These are phyloP conservation scores for Pyrus pyrifolia DNA, from an alignment of 306 rosid genomes.

Conservation along the genomic window DNA sequence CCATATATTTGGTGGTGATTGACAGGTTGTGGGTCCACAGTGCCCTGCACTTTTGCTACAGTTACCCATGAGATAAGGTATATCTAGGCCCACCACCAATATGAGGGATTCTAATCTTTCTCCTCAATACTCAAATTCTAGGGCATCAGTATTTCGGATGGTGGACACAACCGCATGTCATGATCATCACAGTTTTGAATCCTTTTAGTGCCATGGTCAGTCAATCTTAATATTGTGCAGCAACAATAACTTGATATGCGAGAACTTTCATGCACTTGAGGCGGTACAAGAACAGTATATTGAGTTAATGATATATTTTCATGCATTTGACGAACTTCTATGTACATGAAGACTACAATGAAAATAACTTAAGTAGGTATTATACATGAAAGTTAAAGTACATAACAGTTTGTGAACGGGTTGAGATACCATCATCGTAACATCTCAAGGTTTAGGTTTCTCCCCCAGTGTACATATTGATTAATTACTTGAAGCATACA, in stretches of 20 bases:
- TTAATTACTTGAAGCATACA: conserved; percentile 18
- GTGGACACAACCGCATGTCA: conserved; percentile 5
- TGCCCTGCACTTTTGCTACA: conserved; percentile 36
- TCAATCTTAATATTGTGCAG: too few species aligned
- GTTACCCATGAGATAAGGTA: conserved; percentile 29
- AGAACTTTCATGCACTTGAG: not conserved
- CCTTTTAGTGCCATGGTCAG: not conserved
- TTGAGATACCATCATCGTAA: not conserved
- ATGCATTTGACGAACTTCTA: too few species aligned
- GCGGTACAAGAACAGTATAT: too few species aligned
- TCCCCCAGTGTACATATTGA: not conserved
- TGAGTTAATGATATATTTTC: too few species aligned
- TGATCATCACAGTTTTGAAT: conserved; percentile 8
- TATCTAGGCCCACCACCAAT: conserved; percentile 20
- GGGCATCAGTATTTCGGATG: conserved; percentile 5
- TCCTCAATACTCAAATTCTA: not conserved
- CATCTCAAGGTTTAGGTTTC: not conserved
- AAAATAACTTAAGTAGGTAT: not conserved
- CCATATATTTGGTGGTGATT: conserved; percentile 13
- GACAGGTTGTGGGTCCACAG: conserved; percentile 35
- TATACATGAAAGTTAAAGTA: not conserved
- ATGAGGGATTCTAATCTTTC: conserved; percentile 14
- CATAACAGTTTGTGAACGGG: not conserved
- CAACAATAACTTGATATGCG: too few species aligned
- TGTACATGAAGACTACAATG: not conserved